Conservation (phyloP, 2,329 filamentous ascomycete genomes). For the Madurella fahalii region DNA sequence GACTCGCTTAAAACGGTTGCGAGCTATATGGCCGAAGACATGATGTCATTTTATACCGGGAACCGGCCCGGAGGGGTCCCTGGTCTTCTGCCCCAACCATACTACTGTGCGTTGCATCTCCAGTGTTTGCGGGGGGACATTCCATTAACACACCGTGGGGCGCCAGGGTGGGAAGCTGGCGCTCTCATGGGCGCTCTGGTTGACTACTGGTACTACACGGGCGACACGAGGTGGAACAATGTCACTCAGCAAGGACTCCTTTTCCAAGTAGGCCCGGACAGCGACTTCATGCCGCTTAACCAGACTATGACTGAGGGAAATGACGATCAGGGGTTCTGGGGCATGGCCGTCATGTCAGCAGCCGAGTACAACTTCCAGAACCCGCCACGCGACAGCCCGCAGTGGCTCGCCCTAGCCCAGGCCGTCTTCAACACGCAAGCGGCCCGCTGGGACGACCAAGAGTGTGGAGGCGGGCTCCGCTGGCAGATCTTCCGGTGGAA, state of each 20-base stretch:
- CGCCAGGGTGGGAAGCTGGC: conserved; percentile 65
- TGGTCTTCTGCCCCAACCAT: conserved; percentile 49
- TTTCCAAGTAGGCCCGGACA: conserved; percentile 66
- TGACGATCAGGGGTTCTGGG: conserved; percentile 75
- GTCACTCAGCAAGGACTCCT: conserved; percentile 65
- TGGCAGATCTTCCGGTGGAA: conserved; percentile 88
- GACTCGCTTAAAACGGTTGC: conserved; percentile 49
- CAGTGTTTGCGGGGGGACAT: not conserved
- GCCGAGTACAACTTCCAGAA: conserved; percentile 65
- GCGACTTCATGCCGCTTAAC: conserved; percentile 74
- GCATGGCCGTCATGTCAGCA: conserved; percentile 64
- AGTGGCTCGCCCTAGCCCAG: conserved; percentile 69
- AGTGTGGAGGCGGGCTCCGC: conserved; percentile 71
- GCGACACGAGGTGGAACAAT: conserved; percentile 67
- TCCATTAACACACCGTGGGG: not conserved
- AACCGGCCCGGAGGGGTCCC: conserved; percentile 48
- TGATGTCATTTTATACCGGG: conserved; percentile 47
- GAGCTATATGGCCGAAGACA: conserved; percentile 49
- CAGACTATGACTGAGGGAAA: conserved; percentile 67
- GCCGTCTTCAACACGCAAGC: conserved; percentile 79
- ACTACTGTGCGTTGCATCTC: conserved; percentile 45
- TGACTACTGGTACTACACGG: conserved; percentile 83
- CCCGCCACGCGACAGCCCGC: conserved; percentile 51
- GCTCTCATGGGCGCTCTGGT: conserved; percentile 68
- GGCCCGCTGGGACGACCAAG: conserved; percentile 63